phyloP scores from a whole-genome alignment of 805 yeast genomes.

The Candida maris region DNA sequence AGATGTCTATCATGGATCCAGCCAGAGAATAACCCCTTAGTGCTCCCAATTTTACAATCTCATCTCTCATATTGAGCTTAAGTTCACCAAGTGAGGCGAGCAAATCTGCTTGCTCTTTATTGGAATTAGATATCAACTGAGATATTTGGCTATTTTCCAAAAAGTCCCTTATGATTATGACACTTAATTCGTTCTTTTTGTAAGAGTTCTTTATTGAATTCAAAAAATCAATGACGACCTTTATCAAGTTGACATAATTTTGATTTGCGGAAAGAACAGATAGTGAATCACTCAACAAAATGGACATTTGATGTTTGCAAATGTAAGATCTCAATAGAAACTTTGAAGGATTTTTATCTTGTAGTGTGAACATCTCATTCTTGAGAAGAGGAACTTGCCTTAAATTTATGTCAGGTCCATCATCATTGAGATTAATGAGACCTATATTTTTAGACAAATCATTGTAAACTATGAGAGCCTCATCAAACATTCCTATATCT shows the following conservation, averaged over 20 bases:
- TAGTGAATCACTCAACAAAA: conserved; percentile 25
- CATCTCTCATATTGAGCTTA: conserved; percentile 44
- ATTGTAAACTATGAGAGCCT: conserved; percentile 52
- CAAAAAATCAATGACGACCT: conserved; percentile 22
- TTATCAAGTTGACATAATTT: conserved; percentile 29
- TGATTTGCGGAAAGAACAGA: conserved; percentile 28
- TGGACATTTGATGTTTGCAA: conserved; percentile 18
- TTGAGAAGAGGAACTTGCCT: conserved; percentile 1
- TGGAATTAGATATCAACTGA: conserved; percentile 18
- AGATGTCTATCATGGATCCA: conserved; percentile 28
- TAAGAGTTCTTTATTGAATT: conserved; percentile 22
- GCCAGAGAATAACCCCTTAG: conserved; percentile 27
- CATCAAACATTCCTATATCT: conserved; percentile 56
- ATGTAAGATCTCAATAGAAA: conserved; percentile 21
- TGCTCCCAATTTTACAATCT: conserved; percentile 34
- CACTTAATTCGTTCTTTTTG: conserved; percentile 39
- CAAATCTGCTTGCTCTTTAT: conserved; percentile 24
- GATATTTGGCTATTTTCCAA: conserved; percentile 21
- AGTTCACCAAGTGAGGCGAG: conserved; percentile 47
- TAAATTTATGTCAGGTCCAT: conserved; percentile 10
- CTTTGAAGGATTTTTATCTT: conserved; percentile 5
- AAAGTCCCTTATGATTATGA: conserved; percentile 40
- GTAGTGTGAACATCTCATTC: background rate
- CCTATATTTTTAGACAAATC: conserved; percentile 33
- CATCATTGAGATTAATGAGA: conserved; percentile 13